Percentiles rank a stretch among this genome's conserved stretches.
Conservation (phyloP, 768 basidiomycete species). For the Boletus sp. region DNA sequence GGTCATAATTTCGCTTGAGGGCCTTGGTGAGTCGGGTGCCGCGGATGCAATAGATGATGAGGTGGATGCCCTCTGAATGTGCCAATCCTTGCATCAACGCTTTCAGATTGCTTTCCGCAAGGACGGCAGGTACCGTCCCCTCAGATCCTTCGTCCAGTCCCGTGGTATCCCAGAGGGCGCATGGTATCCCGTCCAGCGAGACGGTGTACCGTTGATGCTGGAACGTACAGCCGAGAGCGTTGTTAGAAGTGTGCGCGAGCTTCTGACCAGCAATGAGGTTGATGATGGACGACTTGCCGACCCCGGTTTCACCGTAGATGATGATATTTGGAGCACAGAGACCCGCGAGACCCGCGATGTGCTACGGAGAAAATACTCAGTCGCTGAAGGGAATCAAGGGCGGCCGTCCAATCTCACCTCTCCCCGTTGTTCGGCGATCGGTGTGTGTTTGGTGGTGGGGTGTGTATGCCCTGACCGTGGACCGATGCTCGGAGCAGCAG, state of each 20-base stretch:
- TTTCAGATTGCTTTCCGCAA: background rate
- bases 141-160: background rate
- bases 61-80: background rate
- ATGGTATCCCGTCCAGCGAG: background rate
- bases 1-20: background rate
- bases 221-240: slow-evolving; percentile 3
- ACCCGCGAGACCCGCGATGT: background rate
- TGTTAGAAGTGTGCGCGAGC: background rate
- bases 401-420: background rate
- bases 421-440: background rate
- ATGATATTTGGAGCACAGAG: background rate
- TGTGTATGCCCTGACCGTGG: background rate
- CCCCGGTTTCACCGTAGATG: slow-evolving; percentile 2
- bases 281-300: slow-evolving; percentile 8
- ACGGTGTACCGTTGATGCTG: background rate
- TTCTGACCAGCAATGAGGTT: slow-evolving; percentile 6
- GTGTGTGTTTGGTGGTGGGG: background rate
- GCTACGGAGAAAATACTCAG: background rate
- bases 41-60: background rate
- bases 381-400: background rate
- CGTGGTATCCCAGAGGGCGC: background rate
- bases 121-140: background rate
- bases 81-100: background rate
- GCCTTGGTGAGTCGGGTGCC: background rate
- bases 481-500: background rate